Evolutionary conservation across 2,329 filamentous ascomycete species (phyloP).

Genomic region (Chalara sp.): DNA sequence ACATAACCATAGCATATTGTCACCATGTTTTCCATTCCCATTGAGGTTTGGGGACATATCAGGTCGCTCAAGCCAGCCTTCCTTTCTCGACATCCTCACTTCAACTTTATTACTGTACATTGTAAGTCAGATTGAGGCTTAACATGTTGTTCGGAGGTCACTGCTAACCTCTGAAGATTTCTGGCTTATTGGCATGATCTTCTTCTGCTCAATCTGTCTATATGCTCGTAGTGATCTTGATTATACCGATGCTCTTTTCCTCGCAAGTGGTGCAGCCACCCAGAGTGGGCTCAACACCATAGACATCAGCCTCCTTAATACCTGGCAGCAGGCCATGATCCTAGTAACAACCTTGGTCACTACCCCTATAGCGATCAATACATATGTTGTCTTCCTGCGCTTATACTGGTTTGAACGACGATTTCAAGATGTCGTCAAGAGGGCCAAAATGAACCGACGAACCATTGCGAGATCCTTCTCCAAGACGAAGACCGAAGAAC

Average conservation of each 20-base stretch:
- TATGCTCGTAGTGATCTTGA: conserved; percentile 55
- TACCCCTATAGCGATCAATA: conserved; percentile 79
- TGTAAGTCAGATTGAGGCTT: conserved; percentile 45
- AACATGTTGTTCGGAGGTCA: neutral
- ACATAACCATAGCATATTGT: neutral
- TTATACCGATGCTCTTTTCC: conserved; percentile 87
- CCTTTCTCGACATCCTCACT: conserved; percentile 54
- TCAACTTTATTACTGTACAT: conserved; percentile 77
- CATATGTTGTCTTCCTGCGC: conserved; percentile 82
- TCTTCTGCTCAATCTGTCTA: conserved; percentile 72
- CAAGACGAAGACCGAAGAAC: conserved; percentile 40
- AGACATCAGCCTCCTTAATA: conserved; percentile 59
- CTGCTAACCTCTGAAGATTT: conserved; percentile 47
- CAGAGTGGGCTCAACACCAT: conserved; percentile 89
- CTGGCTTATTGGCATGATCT: conserved; percentile 68
- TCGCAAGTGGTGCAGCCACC: conserved; percentile 77
- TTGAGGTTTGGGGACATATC: conserved; percentile 33
- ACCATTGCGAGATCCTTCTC: conserved; percentile 58
- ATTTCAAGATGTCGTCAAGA: conserved; percentile 75
- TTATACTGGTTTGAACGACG: conserved; percentile 98
- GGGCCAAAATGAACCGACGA: conserved; percentile 60
- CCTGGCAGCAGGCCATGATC: conserved; percentile 67
- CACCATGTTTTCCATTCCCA: conserved; percentile 20
- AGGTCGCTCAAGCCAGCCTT: conserved; percentile 49
- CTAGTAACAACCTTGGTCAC: conserved; percentile 66